phyloP scores from a whole-genome alignment of 2,329 filamentous ascomycete species.

The Clathrospora elynae region DNA sequence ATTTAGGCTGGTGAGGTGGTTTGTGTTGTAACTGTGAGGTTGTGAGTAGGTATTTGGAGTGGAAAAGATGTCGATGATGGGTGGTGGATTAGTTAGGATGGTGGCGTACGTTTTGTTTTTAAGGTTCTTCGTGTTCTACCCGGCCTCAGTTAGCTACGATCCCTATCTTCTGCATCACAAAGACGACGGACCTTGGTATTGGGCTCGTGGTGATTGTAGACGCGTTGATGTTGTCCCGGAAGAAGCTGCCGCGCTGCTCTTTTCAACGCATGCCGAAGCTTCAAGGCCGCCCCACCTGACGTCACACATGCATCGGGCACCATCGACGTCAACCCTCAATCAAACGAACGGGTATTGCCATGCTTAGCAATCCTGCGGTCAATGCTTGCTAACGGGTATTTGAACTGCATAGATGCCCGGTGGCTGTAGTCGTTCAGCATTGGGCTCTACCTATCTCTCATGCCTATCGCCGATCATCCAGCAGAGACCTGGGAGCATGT shows the following conservation, averaged over 20 bases:
- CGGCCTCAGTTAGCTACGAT: background rate
- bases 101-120: background rate
- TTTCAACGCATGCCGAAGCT: too few relatives aligned
- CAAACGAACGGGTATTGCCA: conserved; percentile 10
- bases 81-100: background rate
- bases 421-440: conserved; percentile 9
- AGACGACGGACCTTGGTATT: too few relatives aligned
- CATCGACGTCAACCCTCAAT: conserved; percentile 34
- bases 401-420: conserved; percentile 6
- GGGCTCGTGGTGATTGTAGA: too few relatives aligned
- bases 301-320: conserved; percentile 33
- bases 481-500: too few relatives aligned
- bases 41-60: background rate
- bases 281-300: conserved; percentile 34
- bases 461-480: background rate
- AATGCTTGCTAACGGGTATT: conserved; percentile 7
- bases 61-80: background rate
- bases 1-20: background rate
- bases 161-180: background rate
- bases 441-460: background rate
- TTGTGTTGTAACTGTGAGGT: conserved; percentile 1
- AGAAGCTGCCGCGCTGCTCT: conserved; percentile 11
- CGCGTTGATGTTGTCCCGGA: background rate
- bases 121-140: too few relatives aligned
- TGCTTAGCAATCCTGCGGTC: conserved; percentile 13